A percentile compares a stretch with the other conserved stretches of the same genome.
phyloP scores from a whole-genome alignment of 257 asterid species.

The Fraxinus quadrangulata region DNA sequence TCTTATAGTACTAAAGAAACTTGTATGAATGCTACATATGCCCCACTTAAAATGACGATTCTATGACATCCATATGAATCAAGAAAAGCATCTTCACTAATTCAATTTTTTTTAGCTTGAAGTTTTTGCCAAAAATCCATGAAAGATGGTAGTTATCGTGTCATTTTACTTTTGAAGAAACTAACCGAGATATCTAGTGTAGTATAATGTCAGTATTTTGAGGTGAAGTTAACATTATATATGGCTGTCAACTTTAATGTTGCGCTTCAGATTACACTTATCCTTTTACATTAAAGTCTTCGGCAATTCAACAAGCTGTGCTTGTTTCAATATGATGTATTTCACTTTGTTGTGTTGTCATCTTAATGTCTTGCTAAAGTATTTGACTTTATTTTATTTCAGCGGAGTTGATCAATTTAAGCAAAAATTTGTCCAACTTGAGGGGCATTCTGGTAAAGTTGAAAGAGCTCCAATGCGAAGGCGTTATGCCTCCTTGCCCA shows the following conservation, averaged over 20 bases:
- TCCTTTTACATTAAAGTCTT: background rate
- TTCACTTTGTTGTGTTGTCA: background rate
- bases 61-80: background rate
- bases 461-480: constrained; percentile 64
- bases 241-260: background rate
- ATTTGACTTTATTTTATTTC: constrained; percentile 23
- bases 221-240: background rate
- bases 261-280: background rate
- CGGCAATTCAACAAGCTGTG: background rate
- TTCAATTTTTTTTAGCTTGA: background rate
- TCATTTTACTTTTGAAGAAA: background rate
- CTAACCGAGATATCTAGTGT: background rate
- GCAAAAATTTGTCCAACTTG: constrained; percentile 83
- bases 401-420: constrained; percentile 90
- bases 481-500: constrained; percentile 89
- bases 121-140: background rate
- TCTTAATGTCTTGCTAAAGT: background rate
- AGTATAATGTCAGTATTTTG: background rate
- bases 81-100: background rate
- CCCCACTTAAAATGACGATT: background rate
- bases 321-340: background rate
- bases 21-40: background rate
- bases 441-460: constrained; percentile 67
- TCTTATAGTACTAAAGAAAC: constrained; percentile 2
- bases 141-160: background rate